Conservation (phyloP, 176 grass and related monocot genomes). For the Carex parvula region DNA sequence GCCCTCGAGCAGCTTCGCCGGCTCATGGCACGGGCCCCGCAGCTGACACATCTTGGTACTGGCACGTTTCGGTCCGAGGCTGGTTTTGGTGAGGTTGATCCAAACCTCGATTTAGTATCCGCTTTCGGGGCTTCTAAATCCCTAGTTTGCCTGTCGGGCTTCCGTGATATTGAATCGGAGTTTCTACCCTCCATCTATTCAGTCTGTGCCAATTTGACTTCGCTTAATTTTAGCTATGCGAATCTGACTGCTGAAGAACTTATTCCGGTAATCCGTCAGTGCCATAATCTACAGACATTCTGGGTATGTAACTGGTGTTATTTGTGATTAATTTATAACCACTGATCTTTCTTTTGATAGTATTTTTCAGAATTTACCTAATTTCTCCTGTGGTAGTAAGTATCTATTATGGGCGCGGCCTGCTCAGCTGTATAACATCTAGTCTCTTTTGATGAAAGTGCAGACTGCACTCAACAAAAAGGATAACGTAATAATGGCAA, state of each 20-base stretch:
- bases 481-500: not conserved
- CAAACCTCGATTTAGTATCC: slow-evolving; percentile 45
- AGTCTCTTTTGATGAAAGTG: not conserved
- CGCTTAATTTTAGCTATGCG: slow-evolving; percentile 82
- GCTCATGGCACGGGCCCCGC: slow-evolving; percentile 69
- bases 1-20: slow-evolving; percentile 59
- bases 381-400: not conserved
- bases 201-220: slow-evolving; percentile 64
- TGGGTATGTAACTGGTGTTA: slow-evolving; percentile 45
- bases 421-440: not conserved
- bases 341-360: not conserved
- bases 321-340: not conserved
- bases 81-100: slow-evolving; percentile 28
- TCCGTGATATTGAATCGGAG: slow-evolving; percentile 49
- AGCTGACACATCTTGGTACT: slow-evolving; percentile 74
- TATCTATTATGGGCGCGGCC: slow-evolving; percentile 3
- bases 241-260: slow-evolving; percentile 50
- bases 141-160: slow-evolving; percentile 74
- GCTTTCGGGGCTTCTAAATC: slow-evolving; percentile 55
- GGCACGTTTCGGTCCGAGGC: slow-evolving; percentile 66
- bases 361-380: not conserved
- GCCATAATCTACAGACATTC: slow-evolving; percentile 60
- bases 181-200: slow-evolving; percentile 65
- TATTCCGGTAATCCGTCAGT: slow-evolving; percentile 49
- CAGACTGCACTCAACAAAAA: slow-evolving; percentile 5